Conservation (phyloP, 352 stramenopile genomes). For the Thalassiosira livingstoniorum region DNA sequence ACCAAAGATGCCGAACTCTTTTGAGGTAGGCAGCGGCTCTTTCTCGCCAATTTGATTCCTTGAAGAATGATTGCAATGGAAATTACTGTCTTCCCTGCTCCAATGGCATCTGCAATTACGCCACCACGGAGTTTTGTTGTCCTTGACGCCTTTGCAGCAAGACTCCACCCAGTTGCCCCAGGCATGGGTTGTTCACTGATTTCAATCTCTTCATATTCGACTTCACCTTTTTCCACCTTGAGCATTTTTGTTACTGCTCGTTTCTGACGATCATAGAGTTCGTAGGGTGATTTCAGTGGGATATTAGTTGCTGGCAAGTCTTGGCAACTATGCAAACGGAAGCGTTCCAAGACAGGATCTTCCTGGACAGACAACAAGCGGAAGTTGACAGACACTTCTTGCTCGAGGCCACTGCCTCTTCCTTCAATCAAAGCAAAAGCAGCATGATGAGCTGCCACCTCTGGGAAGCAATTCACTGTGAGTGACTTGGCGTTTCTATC, state of each 20-base stretch:
- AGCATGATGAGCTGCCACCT: slow-evolving; percentile 66
- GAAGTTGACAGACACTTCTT: slow-evolving; percentile 50
- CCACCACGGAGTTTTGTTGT: slow-evolving; percentile 52
- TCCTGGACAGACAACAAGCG: slow-evolving; percentile 54
- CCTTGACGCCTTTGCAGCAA: slow-evolving; percentile 58
- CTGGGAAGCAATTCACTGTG: slow-evolving; percentile 53
- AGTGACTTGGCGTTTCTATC: slow-evolving; percentile 44
- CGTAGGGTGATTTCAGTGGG: slow-evolving; percentile 32
- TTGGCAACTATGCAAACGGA: slow-evolving; percentile 64
- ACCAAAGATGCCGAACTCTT: slow-evolving; percentile 65
- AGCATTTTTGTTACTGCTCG: slow-evolving; percentile 75
- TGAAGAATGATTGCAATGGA: slow-evolving; percentile 76
- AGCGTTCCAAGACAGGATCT: slow-evolving; percentile 63
- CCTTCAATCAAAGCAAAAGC: slow-evolving; percentile 52
- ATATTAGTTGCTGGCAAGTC: slow-evolving; percentile 43
- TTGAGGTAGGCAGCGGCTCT: slow-evolving; percentile 8
- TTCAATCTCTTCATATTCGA: slow-evolving; percentile 68
- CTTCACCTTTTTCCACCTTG: slow-evolving; percentile 58
- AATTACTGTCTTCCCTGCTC: slow-evolving; percentile 70
- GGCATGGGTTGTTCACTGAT: slow-evolving; percentile 65
- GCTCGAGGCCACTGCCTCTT: slow-evolving; percentile 33
- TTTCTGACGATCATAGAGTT: slow-evolving; percentile 69
- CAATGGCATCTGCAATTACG: slow-evolving; percentile 54
- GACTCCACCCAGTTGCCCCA: slow-evolving; percentile 56
- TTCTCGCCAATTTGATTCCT: slow-evolving; percentile 49